Percentiles rank a stretch among this genome's conserved stretches.
Conservation (phyloP, 192 early-diverging fungal species). For the Rhizoclosmatium sp. region DNA sequence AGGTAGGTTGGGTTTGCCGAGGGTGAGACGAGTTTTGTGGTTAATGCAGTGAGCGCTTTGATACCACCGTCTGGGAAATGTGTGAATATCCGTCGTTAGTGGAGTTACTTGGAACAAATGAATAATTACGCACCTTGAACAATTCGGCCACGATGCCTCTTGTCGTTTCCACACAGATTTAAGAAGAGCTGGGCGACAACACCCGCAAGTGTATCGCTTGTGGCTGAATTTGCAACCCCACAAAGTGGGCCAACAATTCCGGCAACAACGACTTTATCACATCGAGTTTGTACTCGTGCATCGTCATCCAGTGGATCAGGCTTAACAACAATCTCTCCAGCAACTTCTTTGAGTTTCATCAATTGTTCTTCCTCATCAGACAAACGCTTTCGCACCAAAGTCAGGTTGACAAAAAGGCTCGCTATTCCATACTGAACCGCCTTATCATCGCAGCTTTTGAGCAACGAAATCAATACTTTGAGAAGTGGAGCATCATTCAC, state of each 20-base stretch:
- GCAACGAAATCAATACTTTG: conserved; percentile 50
- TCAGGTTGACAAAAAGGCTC: conserved; percentile 81
- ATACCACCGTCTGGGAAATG: conserved; percentile 69
- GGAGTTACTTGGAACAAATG: not conserved
- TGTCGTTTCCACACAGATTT: conserved; percentile 71
- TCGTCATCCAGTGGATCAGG: conserved; percentile 68
- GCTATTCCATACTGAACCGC: conserved; percentile 75
- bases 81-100: not conserved
- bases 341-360: conserved; percentile 75
- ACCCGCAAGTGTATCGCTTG: conserved; percentile 64
- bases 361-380: conserved; percentile 84
- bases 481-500: conserved; percentile 65
- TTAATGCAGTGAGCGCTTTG: conserved; percentile 65
- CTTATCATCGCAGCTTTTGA: conserved; percentile 40
- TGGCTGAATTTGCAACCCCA: conserved; percentile 45
- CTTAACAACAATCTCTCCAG: conserved; percentile 52
- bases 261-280: conserved; percentile 1
- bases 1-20: conserved; percentile 41
- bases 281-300: conserved; percentile 66
- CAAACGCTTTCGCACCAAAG: conserved; percentile 69
- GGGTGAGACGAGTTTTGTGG: conserved; percentile 36
- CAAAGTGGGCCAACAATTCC: conserved; percentile 7
- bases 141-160: conserved; percentile 71
- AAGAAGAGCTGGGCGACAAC: conserved; percentile 72
- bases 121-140: conserved; percentile 62